Conservation (phyloP, 352 stramenopile genomes). For the Phytophthora kernoviae region DNA sequence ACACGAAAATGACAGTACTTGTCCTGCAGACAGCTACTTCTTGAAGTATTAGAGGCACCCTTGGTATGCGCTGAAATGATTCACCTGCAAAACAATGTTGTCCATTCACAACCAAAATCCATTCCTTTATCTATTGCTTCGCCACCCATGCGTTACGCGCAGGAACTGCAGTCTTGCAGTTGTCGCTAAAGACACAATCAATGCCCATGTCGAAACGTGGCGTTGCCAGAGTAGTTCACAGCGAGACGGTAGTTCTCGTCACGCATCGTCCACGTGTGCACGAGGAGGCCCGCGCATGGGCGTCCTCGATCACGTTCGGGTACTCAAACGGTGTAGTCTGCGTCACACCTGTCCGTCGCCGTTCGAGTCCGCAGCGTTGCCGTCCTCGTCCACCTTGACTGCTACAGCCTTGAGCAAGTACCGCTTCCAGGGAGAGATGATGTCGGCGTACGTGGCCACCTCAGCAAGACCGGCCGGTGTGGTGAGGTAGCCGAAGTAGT, state of each 20-base stretch:
- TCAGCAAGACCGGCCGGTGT: conserved; percentile 61
- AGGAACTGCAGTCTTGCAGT: conserved; percentile 54
- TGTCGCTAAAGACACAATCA: conserved; percentile 68
- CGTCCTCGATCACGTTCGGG: conserved; percentile 52
- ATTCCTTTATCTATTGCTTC: conserved; percentile 12
- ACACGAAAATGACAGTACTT: conserved; percentile 9
- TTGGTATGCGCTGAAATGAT: too few species aligned
- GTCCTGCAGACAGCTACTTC: neutral
- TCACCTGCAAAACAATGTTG: too few species aligned
- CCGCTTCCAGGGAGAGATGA: conserved; percentile 85
- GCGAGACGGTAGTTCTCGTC: conserved; percentile 68
- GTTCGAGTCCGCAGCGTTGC: conserved; percentile 60
- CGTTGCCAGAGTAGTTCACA: conserved; percentile 54
- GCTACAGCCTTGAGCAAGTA: conserved; percentile 66
- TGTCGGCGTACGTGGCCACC: conserved; percentile 67
- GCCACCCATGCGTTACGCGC: conserved; percentile 33
- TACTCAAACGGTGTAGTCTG: conserved; percentile 59
- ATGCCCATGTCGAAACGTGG: conserved; percentile 55
- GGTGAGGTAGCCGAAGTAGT: conserved; percentile 61
- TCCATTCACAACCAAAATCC: conserved; percentile 2
- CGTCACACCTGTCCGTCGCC: conserved; percentile 68
- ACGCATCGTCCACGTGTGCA: conserved; percentile 71
- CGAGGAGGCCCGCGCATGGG: conserved; percentile 51
- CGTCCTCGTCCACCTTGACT: conserved; percentile 42
- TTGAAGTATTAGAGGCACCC: too few species aligned